phyloP scores from a whole-genome alignment of 495 filamentous ascomycete species.

The Aeminium ludgeri region DNA sequence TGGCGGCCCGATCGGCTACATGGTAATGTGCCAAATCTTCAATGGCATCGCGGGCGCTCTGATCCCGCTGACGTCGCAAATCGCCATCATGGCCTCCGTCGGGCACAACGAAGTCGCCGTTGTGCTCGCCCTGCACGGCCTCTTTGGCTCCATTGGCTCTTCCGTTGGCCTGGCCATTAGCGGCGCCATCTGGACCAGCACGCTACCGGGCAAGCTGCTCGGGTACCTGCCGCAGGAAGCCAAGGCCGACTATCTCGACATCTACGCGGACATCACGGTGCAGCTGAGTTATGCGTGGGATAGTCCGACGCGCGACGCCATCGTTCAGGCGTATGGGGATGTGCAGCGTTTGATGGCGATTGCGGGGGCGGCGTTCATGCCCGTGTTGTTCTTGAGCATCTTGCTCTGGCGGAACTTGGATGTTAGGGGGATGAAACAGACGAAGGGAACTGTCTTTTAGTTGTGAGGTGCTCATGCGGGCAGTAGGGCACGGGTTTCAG shows the following conservation, averaged over 20 bases:
- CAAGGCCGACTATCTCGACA: background rate
- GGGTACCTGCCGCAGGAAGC: background rate
- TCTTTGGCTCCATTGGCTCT: constrained; percentile 9
- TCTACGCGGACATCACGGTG: constrained; percentile 2
- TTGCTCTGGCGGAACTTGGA: too few species aligned
- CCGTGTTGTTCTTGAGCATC: background rate
- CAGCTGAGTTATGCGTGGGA: constrained; percentile 1
- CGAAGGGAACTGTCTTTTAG: too few species aligned
- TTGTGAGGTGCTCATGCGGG: too few species aligned
- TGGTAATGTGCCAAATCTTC: constrained; percentile 7
- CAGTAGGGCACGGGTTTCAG: too few species aligned
- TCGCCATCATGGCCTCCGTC: background rate
- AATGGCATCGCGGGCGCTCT: background rate
- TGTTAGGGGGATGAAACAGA: too few species aligned
- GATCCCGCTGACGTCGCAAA: background rate
- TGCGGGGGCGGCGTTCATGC: background rate
- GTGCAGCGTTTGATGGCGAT: background rate
- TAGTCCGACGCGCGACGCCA: background rate
- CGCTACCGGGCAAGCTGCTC: background rate
- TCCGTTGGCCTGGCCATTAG: background rate
- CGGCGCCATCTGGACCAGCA: constrained; percentile 2
- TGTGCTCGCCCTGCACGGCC: constrained; percentile 3
- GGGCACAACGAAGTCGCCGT: constrained; percentile 1
- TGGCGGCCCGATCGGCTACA: constrained; percentile 1
- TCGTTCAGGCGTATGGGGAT: background rate